Conservation (phyloP, 2,329 filamentous ascomycete genomes). For the Hypoxylon sp. region DNA sequence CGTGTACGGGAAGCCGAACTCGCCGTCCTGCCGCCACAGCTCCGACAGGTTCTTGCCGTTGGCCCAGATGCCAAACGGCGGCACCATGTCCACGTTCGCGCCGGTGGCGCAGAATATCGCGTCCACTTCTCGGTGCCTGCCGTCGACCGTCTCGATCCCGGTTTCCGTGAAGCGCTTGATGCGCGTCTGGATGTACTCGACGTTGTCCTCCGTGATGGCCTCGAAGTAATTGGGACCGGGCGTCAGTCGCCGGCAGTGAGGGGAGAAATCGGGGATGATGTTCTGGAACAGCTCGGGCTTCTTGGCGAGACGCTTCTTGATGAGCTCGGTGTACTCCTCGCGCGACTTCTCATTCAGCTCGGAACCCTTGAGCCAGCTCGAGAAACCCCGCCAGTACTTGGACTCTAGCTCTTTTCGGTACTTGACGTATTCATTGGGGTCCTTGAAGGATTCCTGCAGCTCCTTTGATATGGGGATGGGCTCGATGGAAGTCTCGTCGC, state of each 20-base stretch:
- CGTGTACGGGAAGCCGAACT: conserved; percentile 70
- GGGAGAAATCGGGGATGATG: conserved; percentile 69
- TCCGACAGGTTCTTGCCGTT: conserved; percentile 61
- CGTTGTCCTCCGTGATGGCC: conserved; percentile 67
- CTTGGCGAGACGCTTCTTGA: conserved; percentile 60
- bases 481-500: conserved; percentile 62
- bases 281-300: conserved; percentile 64
- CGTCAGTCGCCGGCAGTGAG: conserved; percentile 70
- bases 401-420: conserved; percentile 51
- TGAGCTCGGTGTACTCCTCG: conserved; percentile 59
- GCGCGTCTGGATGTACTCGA: conserved; percentile 65
- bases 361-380: conserved; percentile 62
- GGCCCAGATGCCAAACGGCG: conserved; percentile 67
- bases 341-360: conserved; percentile 58
- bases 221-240: conserved; percentile 74
- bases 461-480: conserved; percentile 64
- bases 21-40: conserved; percentile 64
- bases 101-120: conserved; percentile 75
- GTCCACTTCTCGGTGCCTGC: conserved; percentile 64
- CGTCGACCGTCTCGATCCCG: conserved; percentile 68
- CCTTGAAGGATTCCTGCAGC: conserved; percentile 62
- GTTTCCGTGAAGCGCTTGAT: conserved; percentile 67
- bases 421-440: conserved; percentile 68
- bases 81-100: conserved; percentile 66
- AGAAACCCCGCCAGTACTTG: conserved; percentile 70